Evolutionary conservation across 2,329 filamentous ascomycete species (phyloP), one percentile per base, ranked within the genome.

Genomic region (Aciculosporium take): DNA sequence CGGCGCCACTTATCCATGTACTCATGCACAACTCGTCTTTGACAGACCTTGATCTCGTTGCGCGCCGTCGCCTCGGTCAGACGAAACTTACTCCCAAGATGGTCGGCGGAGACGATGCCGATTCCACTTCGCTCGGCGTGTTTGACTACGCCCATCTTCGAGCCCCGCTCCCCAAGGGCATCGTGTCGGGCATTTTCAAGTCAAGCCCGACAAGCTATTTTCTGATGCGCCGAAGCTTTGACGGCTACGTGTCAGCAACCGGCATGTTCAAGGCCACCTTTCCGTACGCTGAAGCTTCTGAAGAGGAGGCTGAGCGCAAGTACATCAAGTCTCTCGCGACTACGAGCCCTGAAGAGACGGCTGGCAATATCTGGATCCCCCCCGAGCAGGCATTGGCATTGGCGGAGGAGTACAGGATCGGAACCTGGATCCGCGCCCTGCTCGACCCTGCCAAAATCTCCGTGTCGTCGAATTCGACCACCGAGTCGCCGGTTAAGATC

Each of bases 91-190:
- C 81, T 8, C 79, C 88, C 40, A 91, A 87, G 66, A 79, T 86
- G 54, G 78, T 80, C 27, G 78, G 82, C 51, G 67, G 80, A n/a
- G 76, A 79, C 60, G 80, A 85, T 48, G 76, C 79, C 43, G 84
- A 85, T 58, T 69, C 77, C 36, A 72, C 81, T 50, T 79, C 81
- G 51, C 69, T 91, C 46, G 86, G 85, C 39, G 77, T 81, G 36
- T 94, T 98, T 59, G 91, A 96, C 63, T 98, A 98, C 62, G 89
- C 88, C 49, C 91, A 98, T 59, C 72, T 98, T 38, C 83, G 89
- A 56, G 89, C 88, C 46, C 89, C 91, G 12, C 67, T 98, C 36
- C 91, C 91, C 38, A 91, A 88, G 62, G 87, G 91, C 49, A 80
- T 96, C 51, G 76, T 79, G 23, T 94, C 88, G 5, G 91, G 91